Base-by-base conservation (phyloP, 257 asterid genomes). In the Leonotis leonurus region DNA sequence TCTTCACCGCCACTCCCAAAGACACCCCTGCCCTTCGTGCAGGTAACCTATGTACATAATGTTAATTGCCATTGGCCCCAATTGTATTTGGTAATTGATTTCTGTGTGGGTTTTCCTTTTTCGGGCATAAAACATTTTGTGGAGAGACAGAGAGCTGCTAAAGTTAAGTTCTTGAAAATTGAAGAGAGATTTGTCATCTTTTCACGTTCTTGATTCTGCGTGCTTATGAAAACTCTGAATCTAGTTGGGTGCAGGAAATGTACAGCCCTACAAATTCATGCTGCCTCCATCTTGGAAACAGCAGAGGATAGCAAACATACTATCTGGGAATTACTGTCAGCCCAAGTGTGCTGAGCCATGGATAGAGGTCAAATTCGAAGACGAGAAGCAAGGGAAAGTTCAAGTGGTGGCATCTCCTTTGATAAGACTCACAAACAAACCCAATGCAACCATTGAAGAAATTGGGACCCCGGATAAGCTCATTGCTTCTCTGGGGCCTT, bases 21-120 rank as follows among this genome's bases (percentile, higher is more conserved):
- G 97, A 93, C 77, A 92, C 99, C 56, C 99, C 99, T 69, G 97
- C 99, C 49, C 95, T 92, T 46, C 99, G 99, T 72, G 99, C 97
- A 68, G 99, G 99, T 92, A 83, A 62, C 68, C 18, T 32, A 35
- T 10, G 3, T 6, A 5, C 33, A 14, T n/a, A n/a, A n/a, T n/a
- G n/a, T n/a, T n/a, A n/a, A n/a, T n/a, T n/a, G n/a, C n/a, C n/a
- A n/a, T n/a, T n/a, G n/a, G n/a, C n/a, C n/a, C n/a, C n/a, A n/a
- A n/a, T 21, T 17, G 5, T 37, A 45, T 53, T 63, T 54, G n/a
- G 27, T 50, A 12, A 20, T 21, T 48, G 11, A 56, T 50, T 26
- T 40, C 13, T 14, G 5, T 41, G 16, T 44, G 10, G 35, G 6
- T 37, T 20, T 4, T 4, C 1, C n/a, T n/a, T n/a, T n/a, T n/a